These are phyloP conservation scores for Triglochin maritima DNA, from an alignment of 106 monocot species.

Conservation along the genomic window DNA sequence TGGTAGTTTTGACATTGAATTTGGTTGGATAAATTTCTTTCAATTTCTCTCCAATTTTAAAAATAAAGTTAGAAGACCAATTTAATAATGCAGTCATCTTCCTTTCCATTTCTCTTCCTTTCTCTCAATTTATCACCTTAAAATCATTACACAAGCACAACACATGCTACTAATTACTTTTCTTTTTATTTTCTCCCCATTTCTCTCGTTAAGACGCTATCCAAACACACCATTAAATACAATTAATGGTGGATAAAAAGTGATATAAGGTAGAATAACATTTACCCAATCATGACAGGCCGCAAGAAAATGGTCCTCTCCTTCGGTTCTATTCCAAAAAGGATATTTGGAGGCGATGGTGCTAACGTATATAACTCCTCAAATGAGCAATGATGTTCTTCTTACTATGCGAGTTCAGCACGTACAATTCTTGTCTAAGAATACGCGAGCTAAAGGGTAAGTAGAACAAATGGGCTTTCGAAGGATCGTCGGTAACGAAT, in stretches of 20 bases:
- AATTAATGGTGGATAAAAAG: not conserved
- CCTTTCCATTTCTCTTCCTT: too few species aligned
- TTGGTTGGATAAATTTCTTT: too few species aligned
- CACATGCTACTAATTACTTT: too few species aligned
- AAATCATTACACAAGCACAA: too few species aligned
- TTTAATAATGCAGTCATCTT: too few species aligned
- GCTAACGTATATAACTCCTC: slow-evolving; percentile 25
- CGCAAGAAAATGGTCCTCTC: slow-evolving; percentile 50
- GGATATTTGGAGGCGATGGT: slow-evolving; percentile 40
- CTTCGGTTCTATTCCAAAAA: slow-evolving; percentile 55
- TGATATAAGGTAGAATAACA: not conserved
- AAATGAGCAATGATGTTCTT: slow-evolving; percentile 22
- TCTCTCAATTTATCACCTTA: too few species aligned
- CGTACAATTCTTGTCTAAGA: slow-evolving; percentile 30
- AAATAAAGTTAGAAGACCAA: too few species aligned
- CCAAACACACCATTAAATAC: too few species aligned
- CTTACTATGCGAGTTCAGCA: slow-evolving; percentile 27
- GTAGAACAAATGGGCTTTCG: slow-evolving; percentile 54
- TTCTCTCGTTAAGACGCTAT: too few species aligned
- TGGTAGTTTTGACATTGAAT: too few species aligned
- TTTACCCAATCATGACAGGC: slow-evolving; percentile 71
- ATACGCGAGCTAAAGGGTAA: slow-evolving; percentile 50
- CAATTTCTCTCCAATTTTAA: too few species aligned
- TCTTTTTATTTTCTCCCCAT: too few species aligned
- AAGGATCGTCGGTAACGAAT: slow-evolving; percentile 31